Evolutionary conservation across 371 early-diverging fungal species (phyloP).

Genomic region (Dichotomocladium elegans): DNA sequence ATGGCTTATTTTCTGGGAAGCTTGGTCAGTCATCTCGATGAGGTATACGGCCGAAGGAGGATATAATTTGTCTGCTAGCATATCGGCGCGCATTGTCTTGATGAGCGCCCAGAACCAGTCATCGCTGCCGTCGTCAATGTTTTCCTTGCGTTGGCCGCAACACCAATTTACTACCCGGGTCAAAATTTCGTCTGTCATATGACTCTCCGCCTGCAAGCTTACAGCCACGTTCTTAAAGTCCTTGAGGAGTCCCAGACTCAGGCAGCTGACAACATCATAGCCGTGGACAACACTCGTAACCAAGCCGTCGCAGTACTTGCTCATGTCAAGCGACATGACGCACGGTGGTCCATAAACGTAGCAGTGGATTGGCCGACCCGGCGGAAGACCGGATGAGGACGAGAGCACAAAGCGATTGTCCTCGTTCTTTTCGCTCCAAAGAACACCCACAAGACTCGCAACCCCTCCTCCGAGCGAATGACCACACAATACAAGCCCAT

Average conservation of each 20-base stretch:
- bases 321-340: conserved; percentile 62
- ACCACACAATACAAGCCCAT: conserved; percentile 77
- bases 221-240: conserved; percentile 75
- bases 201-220: conserved; percentile 60
- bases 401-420: conserved; percentile 63
- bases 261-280: conserved; percentile 67
- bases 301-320: conserved; percentile 64
- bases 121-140: conserved; percentile 36
- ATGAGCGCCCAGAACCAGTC: conserved; percentile 83
- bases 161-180: conserved; percentile 51
- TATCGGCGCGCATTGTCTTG: conserved; percentile 77
- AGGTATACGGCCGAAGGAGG: conserved; percentile 73
- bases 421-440: conserved; percentile 61
- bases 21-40: conserved; percentile 47
- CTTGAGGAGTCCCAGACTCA: conserved; percentile 68
- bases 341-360: conserved; percentile 77
- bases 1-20: conserved; percentile 10
- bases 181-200: conserved; percentile 69
- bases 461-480: conserved; percentile 85
- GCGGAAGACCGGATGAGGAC: conserved; percentile 58
- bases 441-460: conserved; percentile 59
- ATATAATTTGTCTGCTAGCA: conserved; percentile 76
- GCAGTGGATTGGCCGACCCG: conserved; percentile 73
- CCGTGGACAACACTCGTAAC: conserved; percentile 73
- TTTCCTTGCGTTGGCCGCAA: conserved; percentile 24